Percentiles rank a stretch among this genome's conserved stretches.
Evolutionary conservation across 2,329 filamentous ascomycete genomes (phyloP).

Genomic region (Fusarium subglutinans): DNA sequence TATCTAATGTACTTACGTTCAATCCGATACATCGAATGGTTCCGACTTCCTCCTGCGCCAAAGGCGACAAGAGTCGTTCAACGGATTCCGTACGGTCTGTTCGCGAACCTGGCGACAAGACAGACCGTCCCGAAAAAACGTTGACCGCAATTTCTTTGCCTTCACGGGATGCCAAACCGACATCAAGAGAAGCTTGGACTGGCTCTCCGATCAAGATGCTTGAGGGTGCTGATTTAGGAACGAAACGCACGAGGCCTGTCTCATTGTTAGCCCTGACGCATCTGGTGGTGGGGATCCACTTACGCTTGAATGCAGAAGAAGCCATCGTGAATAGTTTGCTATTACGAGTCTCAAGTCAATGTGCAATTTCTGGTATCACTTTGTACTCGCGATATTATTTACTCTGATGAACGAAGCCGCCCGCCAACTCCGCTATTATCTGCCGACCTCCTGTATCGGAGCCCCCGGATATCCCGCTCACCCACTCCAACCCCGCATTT

Average conservation of each 20-base stretch:
- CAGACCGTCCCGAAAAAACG: neutral
- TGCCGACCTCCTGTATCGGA: slow-evolving; percentile 11
- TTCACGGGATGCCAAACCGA: neutral
- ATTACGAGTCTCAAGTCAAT: accelerated
- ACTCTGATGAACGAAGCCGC: neutral
- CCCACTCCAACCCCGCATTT: neutral
- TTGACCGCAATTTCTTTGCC: neutral
- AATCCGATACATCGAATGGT: slow-evolving; percentile 6
- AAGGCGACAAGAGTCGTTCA: neutral
- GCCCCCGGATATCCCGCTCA: slow-evolving; percentile 2
- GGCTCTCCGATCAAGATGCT: slow-evolving; percentile 5
- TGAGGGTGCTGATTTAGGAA: neutral
- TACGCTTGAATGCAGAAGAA: neutral
- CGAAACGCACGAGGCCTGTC: slow-evolving; percentile 4
- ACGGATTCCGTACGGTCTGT: neutral
- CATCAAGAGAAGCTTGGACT: neutral
- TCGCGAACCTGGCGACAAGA: neutral
- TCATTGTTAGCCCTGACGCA: neutral
- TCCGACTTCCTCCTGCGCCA: neutral
- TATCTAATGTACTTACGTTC: neutral
- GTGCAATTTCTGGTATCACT: neutral
- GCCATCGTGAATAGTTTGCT: neutral
- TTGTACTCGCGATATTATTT: neutral
- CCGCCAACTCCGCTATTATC: neutral
- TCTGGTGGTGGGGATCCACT: accelerated